These are phyloP conservation scores for Bipolaris cookei DNA, from an alignment of 2,329 filamentous ascomycete species.

Conservation along the genomic window DNA sequence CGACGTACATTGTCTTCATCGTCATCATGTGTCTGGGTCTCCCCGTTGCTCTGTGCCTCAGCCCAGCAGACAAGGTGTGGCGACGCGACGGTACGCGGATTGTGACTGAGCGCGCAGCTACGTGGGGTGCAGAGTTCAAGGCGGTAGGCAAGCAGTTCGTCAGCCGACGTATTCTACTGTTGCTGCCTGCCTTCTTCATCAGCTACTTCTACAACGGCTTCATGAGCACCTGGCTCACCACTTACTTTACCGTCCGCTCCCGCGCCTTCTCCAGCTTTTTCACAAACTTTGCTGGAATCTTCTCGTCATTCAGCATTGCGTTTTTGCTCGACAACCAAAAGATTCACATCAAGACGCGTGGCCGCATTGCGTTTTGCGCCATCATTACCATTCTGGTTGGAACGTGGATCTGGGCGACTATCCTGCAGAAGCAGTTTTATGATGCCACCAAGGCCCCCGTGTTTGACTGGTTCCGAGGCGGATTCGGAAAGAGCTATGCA, in stretches of 20 bases:
- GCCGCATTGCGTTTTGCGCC: constrained; percentile 34
- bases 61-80: constrained; percentile 54
- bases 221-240: constrained; percentile 44
- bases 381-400: constrained; percentile 43
- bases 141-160: constrained; percentile 40
- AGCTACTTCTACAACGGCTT: constrained; percentile 50
- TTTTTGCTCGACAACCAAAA: constrained; percentile 42
- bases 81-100: constrained; percentile 52
- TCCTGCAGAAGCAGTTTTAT: constrained; percentile 45
- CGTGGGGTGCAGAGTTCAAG: constrained; percentile 38
- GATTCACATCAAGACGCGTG: constrained; percentile 45
- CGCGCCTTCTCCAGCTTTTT: constrained; percentile 47
- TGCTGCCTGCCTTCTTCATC: constrained; percentile 47
- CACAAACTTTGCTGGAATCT: constrained; percentile 48
- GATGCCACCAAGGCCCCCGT: constrained; percentile 33
- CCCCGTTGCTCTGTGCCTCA: constrained; percentile 53
- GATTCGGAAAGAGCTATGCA: constrained; percentile 44
- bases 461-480: constrained; percentile 45
- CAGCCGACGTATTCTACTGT: constrained; percentile 40
- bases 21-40: constrained; percentile 57
- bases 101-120: constrained; percentile 32
- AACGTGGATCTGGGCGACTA: constrained; percentile 46
- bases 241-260: constrained; percentile 46
- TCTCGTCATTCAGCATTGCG: constrained; percentile 46
- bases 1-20: constrained; percentile 56